phyloP scores from a whole-genome alignment of 2,329 filamentous ascomycete genomes.

The Ascosphaera apis region DNA sequence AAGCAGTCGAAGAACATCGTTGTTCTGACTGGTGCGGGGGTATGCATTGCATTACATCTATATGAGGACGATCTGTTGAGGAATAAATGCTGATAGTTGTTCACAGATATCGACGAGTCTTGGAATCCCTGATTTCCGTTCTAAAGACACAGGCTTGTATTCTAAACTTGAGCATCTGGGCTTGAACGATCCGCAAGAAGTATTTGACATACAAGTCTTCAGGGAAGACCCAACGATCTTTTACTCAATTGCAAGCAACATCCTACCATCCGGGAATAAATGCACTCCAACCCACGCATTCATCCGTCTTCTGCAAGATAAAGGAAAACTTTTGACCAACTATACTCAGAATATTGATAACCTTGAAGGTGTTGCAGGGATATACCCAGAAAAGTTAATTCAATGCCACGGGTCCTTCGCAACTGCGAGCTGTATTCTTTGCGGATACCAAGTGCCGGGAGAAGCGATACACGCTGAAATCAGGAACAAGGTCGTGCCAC shows the following conservation, averaged over 20 bases:
- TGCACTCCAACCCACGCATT: slow-evolving; percentile 89
- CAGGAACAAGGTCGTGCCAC: slow-evolving; percentile 49
- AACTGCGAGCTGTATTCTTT: slow-evolving; percentile 71
- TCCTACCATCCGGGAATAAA: slow-evolving; percentile 55
- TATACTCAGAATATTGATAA: slow-evolving; percentile 99
- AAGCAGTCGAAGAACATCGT: slow-evolving; percentile 60
- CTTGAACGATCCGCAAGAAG: slow-evolving; percentile 66
- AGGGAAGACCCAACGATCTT: slow-evolving; percentile 70
- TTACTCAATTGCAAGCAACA: slow-evolving; percentile 77
- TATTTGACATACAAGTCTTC: slow-evolving; percentile 81
- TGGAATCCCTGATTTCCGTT: slow-evolving; percentile 91
- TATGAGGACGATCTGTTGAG: too few relatives aligned
- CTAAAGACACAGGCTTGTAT: slow-evolving; percentile 79
- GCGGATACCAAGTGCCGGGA: slow-evolving; percentile 48
- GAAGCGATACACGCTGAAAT: slow-evolving; percentile 62
- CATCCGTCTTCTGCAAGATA: slow-evolving; percentile 68
- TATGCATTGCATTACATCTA: slow-evolving; percentile 15
- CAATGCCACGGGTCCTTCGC: slow-evolving; percentile 96
- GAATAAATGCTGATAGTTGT: slow-evolving; percentile 2
- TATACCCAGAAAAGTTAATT: slow-evolving; percentile 57
- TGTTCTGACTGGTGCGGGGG: slow-evolving; percentile 76
- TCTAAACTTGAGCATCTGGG: slow-evolving; percentile 60
- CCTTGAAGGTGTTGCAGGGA: slow-evolving; percentile 68
- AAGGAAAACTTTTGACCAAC: slow-evolving; percentile 78
- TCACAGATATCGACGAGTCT: slow-evolving; percentile 68